phyloP scores from a whole-genome alignment of 2,329 filamentous ascomycete genomes.

The Lojkania enalia region DNA sequence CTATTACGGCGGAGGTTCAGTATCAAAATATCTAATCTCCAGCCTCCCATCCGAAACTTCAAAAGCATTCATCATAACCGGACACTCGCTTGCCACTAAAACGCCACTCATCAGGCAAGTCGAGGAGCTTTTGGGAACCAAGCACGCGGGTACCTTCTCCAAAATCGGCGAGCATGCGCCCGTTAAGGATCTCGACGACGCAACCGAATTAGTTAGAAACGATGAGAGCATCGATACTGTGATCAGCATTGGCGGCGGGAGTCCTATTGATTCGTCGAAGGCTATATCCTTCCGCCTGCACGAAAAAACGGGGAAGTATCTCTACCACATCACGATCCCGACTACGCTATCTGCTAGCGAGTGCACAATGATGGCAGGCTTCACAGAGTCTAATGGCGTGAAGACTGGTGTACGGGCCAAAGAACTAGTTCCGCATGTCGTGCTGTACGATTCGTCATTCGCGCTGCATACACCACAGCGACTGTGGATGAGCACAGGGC shows the following conservation, averaged over 20 bases:
- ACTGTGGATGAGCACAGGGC: slow-evolving; percentile 56
- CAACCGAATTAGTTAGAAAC: slow-evolving; percentile 51
- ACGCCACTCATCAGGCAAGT: slow-evolving; percentile 57
- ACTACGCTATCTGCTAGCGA: slow-evolving; percentile 56
- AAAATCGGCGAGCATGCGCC: slow-evolving; percentile 61
- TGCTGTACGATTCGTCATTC: slow-evolving; percentile 59
- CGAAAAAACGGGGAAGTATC: slow-evolving; percentile 37
- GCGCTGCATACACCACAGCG: slow-evolving; percentile 55
- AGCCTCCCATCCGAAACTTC: slow-evolving; percentile 50
- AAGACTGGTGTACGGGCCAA: slow-evolving; percentile 54
- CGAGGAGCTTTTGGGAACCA: slow-evolving; percentile 51
- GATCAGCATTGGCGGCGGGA: slow-evolving; percentile 59
- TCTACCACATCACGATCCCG: slow-evolving; percentile 45
- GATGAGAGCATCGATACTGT: slow-evolving; percentile 57
- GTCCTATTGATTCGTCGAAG: slow-evolving; percentile 56
- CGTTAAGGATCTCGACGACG: slow-evolving; percentile 57
- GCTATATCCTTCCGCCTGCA: slow-evolving; percentile 43
- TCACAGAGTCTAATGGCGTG: slow-evolving; percentile 53
- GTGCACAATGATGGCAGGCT: slow-evolving; percentile 57
- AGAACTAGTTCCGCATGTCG: slow-evolving; percentile 50
- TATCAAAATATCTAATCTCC: slow-evolving; percentile 52
- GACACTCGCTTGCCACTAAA: slow-evolving; percentile 57
- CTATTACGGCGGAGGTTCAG: slow-evolving; percentile 54
- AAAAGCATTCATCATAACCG: slow-evolving; percentile 62
- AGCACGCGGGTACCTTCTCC: slow-evolving; percentile 58